phyloP scores from a whole-genome alignment of 208 protist species.

The Strigomonas galati region DNA sequence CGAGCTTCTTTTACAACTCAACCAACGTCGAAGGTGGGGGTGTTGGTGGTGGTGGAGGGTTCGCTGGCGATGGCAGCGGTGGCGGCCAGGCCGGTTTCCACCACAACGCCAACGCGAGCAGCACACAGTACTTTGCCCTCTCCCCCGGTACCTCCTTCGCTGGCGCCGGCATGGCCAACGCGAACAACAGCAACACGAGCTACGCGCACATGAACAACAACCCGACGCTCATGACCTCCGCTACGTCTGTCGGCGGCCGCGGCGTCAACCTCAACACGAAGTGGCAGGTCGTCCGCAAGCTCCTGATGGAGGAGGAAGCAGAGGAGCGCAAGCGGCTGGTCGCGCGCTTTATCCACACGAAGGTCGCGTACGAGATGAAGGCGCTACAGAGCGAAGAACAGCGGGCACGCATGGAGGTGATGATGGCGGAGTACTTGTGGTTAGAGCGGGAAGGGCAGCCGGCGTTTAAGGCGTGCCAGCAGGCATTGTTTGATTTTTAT shows the following conservation, averaged over 20 bases:
- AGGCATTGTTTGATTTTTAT: conserved; percentile 17
- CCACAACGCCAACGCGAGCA: neutral
- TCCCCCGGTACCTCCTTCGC: neutral
- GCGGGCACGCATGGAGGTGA: conserved; percentile 22
- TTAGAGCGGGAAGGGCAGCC: conserved; percentile 22
- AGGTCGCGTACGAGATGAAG: conserved; percentile 13
- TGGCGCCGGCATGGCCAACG: neutral
- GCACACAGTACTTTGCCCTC: neutral
- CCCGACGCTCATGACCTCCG: neutral
- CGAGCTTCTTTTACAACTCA: too few species aligned
- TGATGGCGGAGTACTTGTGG: conserved; percentile 44
- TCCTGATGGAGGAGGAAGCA: conserved; percentile 18
- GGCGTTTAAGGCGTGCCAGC: conserved; percentile 15
- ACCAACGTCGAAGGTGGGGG: too few species aligned
- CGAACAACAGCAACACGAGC: neutral
- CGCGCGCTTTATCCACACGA: conserved; percentile 12
- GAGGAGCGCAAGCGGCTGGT: conserved; percentile 16
- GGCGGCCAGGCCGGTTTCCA: too few species aligned
- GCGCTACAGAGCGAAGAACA: conserved; percentile 28
- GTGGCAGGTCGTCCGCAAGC: conserved; percentile 17
- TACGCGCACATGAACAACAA: neutral
- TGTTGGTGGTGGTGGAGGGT: too few species aligned
- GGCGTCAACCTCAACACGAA: conserved; percentile 19
- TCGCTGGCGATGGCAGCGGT: too few species aligned
- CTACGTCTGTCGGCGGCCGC: neutral